These are phyloP conservation scores for Neoascochyta sp. DNA, from an alignment of 2,329 filamentous ascomycete species.

Conservation along the genomic window DNA sequence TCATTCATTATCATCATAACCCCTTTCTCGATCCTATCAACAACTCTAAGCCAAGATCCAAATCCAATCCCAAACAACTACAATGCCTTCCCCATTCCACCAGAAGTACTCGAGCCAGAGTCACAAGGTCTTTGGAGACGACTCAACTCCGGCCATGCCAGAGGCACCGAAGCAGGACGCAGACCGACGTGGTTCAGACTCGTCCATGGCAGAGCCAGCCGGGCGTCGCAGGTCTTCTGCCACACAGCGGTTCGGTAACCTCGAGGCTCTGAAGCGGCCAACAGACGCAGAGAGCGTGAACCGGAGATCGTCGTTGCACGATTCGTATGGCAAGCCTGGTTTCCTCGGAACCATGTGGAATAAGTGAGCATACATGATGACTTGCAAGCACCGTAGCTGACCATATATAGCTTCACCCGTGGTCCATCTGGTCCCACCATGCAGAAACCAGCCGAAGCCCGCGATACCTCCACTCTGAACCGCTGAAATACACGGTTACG, in stretches of 20 bases:
- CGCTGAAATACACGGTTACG: slow-evolving; percentile 6
- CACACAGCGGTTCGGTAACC: slow-evolving; percentile 26
- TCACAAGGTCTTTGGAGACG: slow-evolving; percentile 31
- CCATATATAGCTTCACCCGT: slow-evolving; percentile 28
- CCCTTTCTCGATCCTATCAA: background rate
- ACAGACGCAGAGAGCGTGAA: slow-evolving; percentile 23
- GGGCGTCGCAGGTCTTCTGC: slow-evolving; percentile 34
- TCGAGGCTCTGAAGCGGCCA: slow-evolving; percentile 36
- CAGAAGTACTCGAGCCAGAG: slow-evolving; percentile 38
- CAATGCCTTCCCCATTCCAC: slow-evolving; percentile 39
- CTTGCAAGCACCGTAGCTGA: slow-evolving; percentile 12
- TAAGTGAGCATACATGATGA: slow-evolving; percentile 17
- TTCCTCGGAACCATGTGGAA: slow-evolving; percentile 36
- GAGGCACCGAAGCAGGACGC: slow-evolving; percentile 30
- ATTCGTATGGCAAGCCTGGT: slow-evolving; percentile 33
- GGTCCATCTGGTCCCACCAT: slow-evolving; percentile 12
- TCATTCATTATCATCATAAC: background rate
- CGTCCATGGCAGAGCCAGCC: slow-evolving; percentile 21
- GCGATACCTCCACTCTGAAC: slow-evolving; percentile 26
- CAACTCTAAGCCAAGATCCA: background rate
- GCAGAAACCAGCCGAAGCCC: slow-evolving; percentile 14
- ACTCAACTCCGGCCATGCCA: slow-evolving; percentile 29
- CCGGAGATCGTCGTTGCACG: slow-evolving; percentile 31
- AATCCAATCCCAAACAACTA: background rate
- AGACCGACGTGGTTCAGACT: slow-evolving; percentile 32